Conservation (phyloP, 1,139 yeast genomes). For the Lodderomyces margitis region DNA sequence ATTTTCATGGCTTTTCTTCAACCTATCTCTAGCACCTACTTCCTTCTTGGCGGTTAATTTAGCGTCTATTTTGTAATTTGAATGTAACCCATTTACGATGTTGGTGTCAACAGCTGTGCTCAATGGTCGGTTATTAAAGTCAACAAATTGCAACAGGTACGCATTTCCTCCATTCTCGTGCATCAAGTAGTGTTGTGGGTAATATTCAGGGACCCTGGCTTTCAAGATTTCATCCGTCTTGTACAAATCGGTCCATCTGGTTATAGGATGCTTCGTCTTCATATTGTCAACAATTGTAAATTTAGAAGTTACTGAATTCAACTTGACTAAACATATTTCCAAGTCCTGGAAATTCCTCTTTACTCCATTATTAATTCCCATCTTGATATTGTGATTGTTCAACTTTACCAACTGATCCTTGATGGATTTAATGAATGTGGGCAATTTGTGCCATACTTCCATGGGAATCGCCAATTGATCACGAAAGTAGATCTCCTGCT, state of each 20-base stretch:
- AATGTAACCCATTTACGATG: not conserved
- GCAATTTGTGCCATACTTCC: constrained; percentile 16
- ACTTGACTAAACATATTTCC: constrained; percentile 13
- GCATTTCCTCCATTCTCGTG: not conserved
- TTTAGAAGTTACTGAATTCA: constrained; percentile 13
- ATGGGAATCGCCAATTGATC: constrained; percentile 13
- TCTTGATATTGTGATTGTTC: constrained; percentile 3
- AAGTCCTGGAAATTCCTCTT: constrained; percentile 12
- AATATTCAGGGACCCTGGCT: constrained; percentile 13
- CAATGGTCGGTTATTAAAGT: constrained; percentile 13
- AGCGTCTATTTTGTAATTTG: not conserved
- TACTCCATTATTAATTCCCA: not conserved
- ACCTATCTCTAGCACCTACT: not conserved
- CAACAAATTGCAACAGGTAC: constrained; percentile 7
- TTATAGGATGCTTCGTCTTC: constrained; percentile 6
- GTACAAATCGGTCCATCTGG: constrained; percentile 12
- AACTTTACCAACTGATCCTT: constrained; percentile 11
- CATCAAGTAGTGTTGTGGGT: not conserved
- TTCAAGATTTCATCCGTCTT: constrained; percentile 11
- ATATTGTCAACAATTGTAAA: constrained; percentile 14
- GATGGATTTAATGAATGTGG: constrained; percentile 13
- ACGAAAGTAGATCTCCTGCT: constrained; percentile 4
- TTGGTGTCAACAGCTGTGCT: constrained; percentile 4
- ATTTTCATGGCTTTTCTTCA: not conserved
- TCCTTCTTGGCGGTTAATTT: not conserved